Evolutionary conservation across 805 yeast genomes (phyloP), one percentile per base, ranked within the genome.

Genomic region (Isabelozyma rhagii): DNA sequence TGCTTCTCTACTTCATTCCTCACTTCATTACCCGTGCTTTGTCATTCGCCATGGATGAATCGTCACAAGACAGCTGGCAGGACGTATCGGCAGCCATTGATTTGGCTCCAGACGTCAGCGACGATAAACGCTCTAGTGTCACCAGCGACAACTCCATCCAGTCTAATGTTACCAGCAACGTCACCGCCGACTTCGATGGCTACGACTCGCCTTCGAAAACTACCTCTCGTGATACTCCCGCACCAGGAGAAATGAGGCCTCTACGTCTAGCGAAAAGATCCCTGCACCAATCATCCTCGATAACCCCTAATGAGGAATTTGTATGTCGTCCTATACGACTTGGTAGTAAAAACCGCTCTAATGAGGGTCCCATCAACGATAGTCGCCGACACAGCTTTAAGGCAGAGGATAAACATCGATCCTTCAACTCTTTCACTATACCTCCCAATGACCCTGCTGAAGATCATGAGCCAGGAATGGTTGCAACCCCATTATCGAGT

Each of bases 311-410:
- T 8, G 71, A 67, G 9, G 74, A 68, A 15, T 71, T 71, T 47
- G 72, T 68, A 31, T 66, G 68, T 54, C 63, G 75, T 29, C 76
- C 76, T 28, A 71, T 71, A 49, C 50, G 74, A 29, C 60, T 59
- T 50, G 68, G 62, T 39, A 53, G 56, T 18, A 48, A 48, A 15
- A 29, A 21, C 43, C 14, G 43, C n/a, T 27, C 18, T 39, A 14
- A 47, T n/a, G 15, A 34, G 3, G 38, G 17, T 15, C 10, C 13
- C 27, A n/a, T 27, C 31, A 13, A 36, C 14, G 18, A 31, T 11
- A 39, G 29, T 40, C 44, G 43, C 21, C 48, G 38, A 2, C 38
- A 17, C 14, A 41, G 44, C 14, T 10, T 18, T 9, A 27, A 21
- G 14, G 11, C 31, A 9, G 44, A 41, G 10, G 44, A 41, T 2